Percentiles rank a stretch among this genome's conserved stretches.
Conservation (phyloP, 75 land plant species). For the Pinus tabuliformis region DNA sequence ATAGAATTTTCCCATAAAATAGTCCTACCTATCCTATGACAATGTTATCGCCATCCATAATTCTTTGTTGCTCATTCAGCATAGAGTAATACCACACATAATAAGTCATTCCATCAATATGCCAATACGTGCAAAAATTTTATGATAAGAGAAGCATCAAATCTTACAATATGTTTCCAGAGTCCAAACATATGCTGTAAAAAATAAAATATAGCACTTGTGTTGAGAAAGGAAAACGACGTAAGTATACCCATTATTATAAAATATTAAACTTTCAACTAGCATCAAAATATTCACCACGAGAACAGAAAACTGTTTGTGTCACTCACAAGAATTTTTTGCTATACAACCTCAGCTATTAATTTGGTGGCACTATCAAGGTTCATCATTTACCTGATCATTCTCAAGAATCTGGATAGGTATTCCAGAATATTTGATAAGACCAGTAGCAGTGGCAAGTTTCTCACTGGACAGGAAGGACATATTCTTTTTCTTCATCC, state of each 20-base stretch:
- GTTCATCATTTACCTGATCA: neutral
- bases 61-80: neutral
- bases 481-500: too few relatives aligned
- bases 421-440: neutral
- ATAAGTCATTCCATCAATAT: neutral
- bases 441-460: too few relatives aligned
- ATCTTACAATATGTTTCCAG: too few relatives aligned
- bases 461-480: too few relatives aligned
- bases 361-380: neutral
- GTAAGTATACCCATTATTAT: neutral
- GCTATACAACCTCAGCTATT: neutral
- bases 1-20: neutral
- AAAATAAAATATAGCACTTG: neutral
- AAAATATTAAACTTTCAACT: neutral
- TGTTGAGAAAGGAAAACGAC: neutral
- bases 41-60: neutral
- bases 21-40: neutral
- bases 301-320: neutral
- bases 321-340: neutral
- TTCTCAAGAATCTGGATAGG: neutral
- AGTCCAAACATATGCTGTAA: neutral
- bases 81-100: neutral
- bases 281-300: neutral
- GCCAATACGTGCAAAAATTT: neutral
- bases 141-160: neutral